Evolutionary conservation across 108 stramenopile species (phyloP).

Genomic region (Cyclotella choctawhatcheeana): DNA sequence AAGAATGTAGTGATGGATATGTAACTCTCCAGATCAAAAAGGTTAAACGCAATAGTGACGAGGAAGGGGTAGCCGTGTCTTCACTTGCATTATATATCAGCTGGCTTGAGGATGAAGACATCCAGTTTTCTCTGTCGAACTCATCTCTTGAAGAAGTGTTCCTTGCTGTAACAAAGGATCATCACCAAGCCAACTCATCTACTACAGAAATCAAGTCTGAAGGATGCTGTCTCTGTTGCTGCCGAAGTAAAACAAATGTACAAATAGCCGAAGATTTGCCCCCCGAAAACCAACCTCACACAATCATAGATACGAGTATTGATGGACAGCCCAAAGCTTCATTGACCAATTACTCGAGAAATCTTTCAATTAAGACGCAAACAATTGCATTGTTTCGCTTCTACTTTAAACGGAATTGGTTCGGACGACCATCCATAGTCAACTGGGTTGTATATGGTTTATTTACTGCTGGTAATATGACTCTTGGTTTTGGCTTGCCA

Average conservation of each 20-base stretch:
- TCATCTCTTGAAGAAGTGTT: slow-evolving; percentile 68
- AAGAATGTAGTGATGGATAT: slow-evolving; percentile 43
- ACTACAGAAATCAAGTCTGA: slow-evolving; percentile 3
- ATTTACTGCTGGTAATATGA: slow-evolving; percentile 25
- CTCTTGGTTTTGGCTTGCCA: slow-evolving; percentile 35
- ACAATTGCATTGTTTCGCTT: slow-evolving; percentile 30
- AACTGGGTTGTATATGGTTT: slow-evolving; percentile 40
- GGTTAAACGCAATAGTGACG: slow-evolving; percentile 31
- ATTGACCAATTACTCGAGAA: slow-evolving; percentile 22
- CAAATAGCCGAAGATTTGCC: no score
- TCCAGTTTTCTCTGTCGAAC: slow-evolving; percentile 67
- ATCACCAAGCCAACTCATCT: slow-evolving; percentile 5
- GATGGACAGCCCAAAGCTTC: no score
- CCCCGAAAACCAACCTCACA: no score
- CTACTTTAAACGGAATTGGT: slow-evolving; percentile 42
- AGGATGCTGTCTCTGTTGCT: slow-evolving; percentile 33
- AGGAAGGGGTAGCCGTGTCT: slow-evolving; percentile 1
- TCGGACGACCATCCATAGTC: slow-evolving; percentile 37
- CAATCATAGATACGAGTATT: no score
- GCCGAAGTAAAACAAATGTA: slow-evolving; percentile 15
- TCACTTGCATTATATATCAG: slow-evolving; percentile 44
- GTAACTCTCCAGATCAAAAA: slow-evolving; percentile 48
- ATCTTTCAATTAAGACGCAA: slow-evolving; percentile 41
- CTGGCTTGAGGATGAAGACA: slow-evolving; percentile 52
- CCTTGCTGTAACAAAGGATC: slow-evolving; percentile 51